Evolutionary conservation across 2,329 filamentous ascomycete species (phyloP), one percentile per base, ranked within the genome.

Genomic region (Verticillium nonalfalfae): DNA sequence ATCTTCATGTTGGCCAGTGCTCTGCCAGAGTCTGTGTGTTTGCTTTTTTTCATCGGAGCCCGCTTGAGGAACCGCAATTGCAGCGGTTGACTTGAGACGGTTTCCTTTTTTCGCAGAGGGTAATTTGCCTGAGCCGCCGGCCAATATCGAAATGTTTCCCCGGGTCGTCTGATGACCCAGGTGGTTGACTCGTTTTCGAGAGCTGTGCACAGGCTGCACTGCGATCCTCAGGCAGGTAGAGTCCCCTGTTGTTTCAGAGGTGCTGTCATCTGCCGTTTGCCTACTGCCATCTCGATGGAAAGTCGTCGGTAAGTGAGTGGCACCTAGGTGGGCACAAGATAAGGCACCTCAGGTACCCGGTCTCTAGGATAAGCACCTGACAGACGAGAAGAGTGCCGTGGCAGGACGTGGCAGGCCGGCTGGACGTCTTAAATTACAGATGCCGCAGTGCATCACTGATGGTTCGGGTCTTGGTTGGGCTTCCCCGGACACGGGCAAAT

Each of bases 221-320:
- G 45, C 18, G 45, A 52, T 52, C 45, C 45, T 52, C 45, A 21
- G 45, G 18, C 18, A 26, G 18, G 45, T 18, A 52, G 45, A 9
- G n/a, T 52, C n/a, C 45, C 45, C 15, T n/a, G 45, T 9, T 18
- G 45, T 52, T 52, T 52, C 45, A 52, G 45, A 18, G 45, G 45
- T 50, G n/a, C 38, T 58, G 57, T 58, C 57, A 58, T 52, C 18
- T 52, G 45, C 45, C 45, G 45, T 52, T 52, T 52, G 45, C 57
- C 57, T 35, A 21, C 57, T 58, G 57, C 33, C 57, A 58, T 50
- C 18, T 31, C 26, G 26, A 39, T 58, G 38, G n/a, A 26, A 58
- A 15, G 38, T 45, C 50, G 38, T 26, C 34, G 31, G 26, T 31
- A 31, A 31, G 26, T 31, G 5, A 5, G 26, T 3, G 26, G 26